Conservation (phyloP, 192 early-diverging fungal genomes). For the Rhizophagus prolifer region DNA sequence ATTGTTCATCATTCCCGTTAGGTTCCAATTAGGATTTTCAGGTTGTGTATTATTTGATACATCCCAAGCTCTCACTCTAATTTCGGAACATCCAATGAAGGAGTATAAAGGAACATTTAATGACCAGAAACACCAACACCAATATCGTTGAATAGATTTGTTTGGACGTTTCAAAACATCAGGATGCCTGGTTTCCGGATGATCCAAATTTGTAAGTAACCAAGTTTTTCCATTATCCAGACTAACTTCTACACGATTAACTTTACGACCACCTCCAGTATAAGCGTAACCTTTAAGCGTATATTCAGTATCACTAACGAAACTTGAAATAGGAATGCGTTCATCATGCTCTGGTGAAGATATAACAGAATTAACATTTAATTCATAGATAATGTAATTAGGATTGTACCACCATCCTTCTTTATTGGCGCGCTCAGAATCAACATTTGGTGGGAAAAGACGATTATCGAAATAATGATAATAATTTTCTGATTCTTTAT, state of each 20-base stretch:
- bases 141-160: conserved; percentile 30
- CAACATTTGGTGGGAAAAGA: conserved; percentile 75
- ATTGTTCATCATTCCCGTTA: conserved; percentile 80
- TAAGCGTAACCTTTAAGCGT: conserved; percentile 78
- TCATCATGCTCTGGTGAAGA: conserved; percentile 61
- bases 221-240: conserved; percentile 83
- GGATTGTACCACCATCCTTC: conserved; percentile 54
- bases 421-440: conserved; percentile 46
- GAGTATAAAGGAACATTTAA: conserved; percentile 38
- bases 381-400: conserved; percentile 69
- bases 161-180: conserved; percentile 4
- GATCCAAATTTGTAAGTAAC: conserved; percentile 61
- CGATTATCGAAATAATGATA: conserved; percentile 86
- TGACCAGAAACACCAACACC: conserved; percentile 69
- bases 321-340: conserved; percentile 21
- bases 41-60: conserved; percentile 61
- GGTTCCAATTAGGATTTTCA: conserved; percentile 59
- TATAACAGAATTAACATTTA: conserved; percentile 80
- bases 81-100: conserved; percentile 47
- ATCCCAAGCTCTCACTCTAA: conserved; percentile 66
- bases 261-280: conserved; percentile 67
- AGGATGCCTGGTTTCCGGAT: conserved; percentile 31
- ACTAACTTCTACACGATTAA: conserved; percentile 78
- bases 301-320: conserved; percentile 30
- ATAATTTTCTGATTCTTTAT: conserved; percentile 57